phyloP scores from a whole-genome alignment of 1,284 basidiomycete species.

The Puccinia horiana region DNA sequence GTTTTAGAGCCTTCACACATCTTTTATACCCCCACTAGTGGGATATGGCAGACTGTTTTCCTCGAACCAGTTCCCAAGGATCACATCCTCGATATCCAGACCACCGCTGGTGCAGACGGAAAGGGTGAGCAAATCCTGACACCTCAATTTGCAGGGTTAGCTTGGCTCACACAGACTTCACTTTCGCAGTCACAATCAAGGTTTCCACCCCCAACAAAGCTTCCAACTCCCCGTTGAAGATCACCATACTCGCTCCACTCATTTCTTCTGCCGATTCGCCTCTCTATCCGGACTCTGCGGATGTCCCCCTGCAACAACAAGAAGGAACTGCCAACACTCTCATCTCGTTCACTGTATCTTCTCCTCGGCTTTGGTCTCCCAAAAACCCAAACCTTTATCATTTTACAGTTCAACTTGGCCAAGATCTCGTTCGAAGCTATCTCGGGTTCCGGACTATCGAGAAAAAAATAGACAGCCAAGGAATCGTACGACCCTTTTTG shows the following conservation, averaged over 20 bases:
- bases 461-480: constrained; percentile 41
- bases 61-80: constrained; percentile 48
- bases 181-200: constrained; percentile 29
- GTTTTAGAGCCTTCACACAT: constrained; percentile 23
- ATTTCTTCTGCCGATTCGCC: background rate
- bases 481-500: constrained; percentile 43
- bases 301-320: background rate
- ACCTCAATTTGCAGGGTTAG: background rate
- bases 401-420: constrained; percentile 34
- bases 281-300: background rate
- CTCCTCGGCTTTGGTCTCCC: constrained; percentile 49
- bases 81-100: constrained; percentile 15
- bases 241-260: constrained; percentile 1
- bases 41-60: constrained; percentile 50
- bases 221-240: background rate
- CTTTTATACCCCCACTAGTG: constrained; percentile 48
- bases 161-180: background rate
- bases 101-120: constrained; percentile 33
- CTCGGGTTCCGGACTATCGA: constrained; percentile 49
- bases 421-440: constrained; percentile 47
- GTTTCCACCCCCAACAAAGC: constrained; percentile 15
- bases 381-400: constrained; percentile 45
- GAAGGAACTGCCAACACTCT: constrained; percentile 39
- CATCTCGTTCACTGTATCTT: constrained; percentile 25
- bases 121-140: background rate